phyloP scores from a whole-genome alignment of 2,329 filamentous ascomycete species.

The Fusarium pseudocircinatum region DNA sequence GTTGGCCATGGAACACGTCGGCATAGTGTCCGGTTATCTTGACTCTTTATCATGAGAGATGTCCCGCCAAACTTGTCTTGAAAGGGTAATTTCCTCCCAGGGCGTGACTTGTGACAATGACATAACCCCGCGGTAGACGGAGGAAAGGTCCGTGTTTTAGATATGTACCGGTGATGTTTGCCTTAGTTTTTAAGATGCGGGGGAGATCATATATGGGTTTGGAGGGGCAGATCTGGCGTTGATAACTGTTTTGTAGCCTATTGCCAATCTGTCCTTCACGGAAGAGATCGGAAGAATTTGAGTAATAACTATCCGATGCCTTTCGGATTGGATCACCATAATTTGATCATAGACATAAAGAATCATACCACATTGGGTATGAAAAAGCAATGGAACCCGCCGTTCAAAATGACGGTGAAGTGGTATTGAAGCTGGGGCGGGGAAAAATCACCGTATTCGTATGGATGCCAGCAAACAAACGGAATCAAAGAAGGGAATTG shows the following conservation, averaged over 20 bases:
- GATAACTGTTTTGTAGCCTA: neutral
- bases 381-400: neutral
- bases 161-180: neutral
- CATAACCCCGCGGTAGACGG: constrained; percentile 22
- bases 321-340: neutral
- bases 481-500: constrained; percentile 5
- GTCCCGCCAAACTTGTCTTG: constrained; percentile 24
- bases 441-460: constrained; percentile 37
- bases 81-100: constrained; percentile 37
- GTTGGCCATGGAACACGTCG: constrained; percentile 16
- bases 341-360: neutral
- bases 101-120: constrained; percentile 16
- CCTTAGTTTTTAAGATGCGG: constrained; percentile 17
- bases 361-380: constrained; percentile 9
- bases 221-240: constrained; percentile 18
- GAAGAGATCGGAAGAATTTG: neutral
- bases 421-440: constrained; percentile 8
- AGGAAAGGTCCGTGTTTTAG: constrained; percentile 32
- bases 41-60: constrained; percentile 6
- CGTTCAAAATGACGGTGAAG: constrained; percentile 35
- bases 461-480: constrained; percentile 20
- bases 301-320: neutral
- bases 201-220: constrained; percentile 10
- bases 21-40: constrained; percentile 36
- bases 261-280: neutral